Base-by-base conservation (phyloP, 768 basidiomycete species). In the Mycena venus region DNA sequence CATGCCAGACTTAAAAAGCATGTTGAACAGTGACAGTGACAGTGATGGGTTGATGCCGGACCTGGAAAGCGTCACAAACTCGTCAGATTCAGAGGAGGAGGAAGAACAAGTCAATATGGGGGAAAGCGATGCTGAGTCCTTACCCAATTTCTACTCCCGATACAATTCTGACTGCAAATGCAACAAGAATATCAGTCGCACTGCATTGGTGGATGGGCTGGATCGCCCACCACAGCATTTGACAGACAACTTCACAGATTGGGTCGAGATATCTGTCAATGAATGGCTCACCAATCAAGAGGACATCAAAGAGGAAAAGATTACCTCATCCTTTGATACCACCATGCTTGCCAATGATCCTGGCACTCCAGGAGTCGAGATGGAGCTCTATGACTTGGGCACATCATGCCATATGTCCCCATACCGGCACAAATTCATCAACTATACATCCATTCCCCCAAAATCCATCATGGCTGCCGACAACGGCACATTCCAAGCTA, bases 361-460 rank as follows among this genome's bases (percentile, higher is more conserved):
- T 32, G 62, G 36, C 44, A 36, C 42, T 32, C 71, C 32, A 32
- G 56, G 14, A 25, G 61, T 64, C 23, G 79, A 81, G 12, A 81
- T 63, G 14, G 80, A 83, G 31, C 76, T 84, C 15, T 82, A 83
- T 70, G 82, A 86, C 79, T 84, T 83, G 21, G 85, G 86, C 2
- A 82, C 84, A 27, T 79, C 80, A 2, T 77, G 76, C 38, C 85
- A 86, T 59, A 83, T 86, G 80, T 80, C 83, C 4, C 85, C 82
- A 0, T 82, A 80, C 67, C 69, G 80, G 1, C 55, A 84, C 40
- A 62, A 70, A 10, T 82, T 87, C 73, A 74, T 81, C 63, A 82
- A 80, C 58, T 85, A 78, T 60, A 68, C 66, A 1, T 32, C 63
- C 1, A 84, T 85, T 68, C 25, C 51, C 6, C 80, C 80, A 6